Conservation (phyloP, 148 eudicot genomes). For the Rhododendron ovatum region DNA sequence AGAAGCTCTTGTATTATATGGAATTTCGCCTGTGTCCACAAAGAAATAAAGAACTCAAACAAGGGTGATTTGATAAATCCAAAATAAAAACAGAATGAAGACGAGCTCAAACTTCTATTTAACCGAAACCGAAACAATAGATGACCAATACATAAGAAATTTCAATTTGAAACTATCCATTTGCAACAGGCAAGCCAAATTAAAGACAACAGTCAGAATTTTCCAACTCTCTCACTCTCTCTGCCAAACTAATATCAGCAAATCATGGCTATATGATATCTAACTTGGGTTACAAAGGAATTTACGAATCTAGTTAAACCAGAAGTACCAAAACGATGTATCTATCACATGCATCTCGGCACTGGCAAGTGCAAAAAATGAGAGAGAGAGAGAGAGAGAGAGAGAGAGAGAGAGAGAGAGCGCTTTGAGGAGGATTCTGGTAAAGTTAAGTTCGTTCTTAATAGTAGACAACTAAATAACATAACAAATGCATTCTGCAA, state of each 20-base stretch:
- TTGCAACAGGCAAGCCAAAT: neutral
- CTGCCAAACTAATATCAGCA: neutral
- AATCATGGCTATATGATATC: neutral
- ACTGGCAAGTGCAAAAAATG: neutral
- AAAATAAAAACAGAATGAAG: neutral
- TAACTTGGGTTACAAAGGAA: neutral
- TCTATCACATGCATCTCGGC: too few species aligned
- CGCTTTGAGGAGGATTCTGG: neutral
- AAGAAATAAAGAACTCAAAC: neutral
- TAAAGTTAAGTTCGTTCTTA: neutral
- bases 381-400: neutral
- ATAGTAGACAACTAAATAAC: neutral
- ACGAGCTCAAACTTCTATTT: neutral
- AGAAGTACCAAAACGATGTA: neutral
- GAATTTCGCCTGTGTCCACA: slow-evolving; percentile 66
- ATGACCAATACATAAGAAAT: neutral
- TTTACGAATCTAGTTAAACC: neutral
- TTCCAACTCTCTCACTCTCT: neutral
- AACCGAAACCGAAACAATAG: neutral
- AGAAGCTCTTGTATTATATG: slow-evolving; percentile 95
- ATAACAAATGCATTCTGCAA: neutral
- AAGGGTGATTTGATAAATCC: neutral
- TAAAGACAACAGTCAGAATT: neutral
- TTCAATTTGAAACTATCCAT: neutral
- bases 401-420: neutral